A percentile compares a stretch with the other conserved stretches of the same genome.
Evolutionary conservation across 192 early-diverging fungal genomes (phyloP).

Genomic region (Podila epicladia): DNA sequence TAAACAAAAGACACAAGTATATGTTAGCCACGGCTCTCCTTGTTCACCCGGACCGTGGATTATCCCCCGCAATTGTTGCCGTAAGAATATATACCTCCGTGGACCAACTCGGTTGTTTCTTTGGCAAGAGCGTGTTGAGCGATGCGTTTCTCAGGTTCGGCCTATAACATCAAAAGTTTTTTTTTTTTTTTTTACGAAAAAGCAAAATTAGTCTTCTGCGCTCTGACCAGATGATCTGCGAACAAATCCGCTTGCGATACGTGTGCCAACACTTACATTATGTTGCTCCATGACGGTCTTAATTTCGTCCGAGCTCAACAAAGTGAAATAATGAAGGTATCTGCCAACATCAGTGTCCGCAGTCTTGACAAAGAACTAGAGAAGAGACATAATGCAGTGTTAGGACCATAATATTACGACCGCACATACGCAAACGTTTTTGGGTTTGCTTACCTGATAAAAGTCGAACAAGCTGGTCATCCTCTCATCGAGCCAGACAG

Average conservation of each 20-base stretch:
- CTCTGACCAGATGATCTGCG: not conserved
- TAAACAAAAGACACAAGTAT: not conserved
- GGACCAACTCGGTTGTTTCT: constrained; percentile 91
- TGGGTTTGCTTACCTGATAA: constrained; percentile 77
- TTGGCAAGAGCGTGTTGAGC: constrained; percentile 83
- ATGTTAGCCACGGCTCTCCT: too few species aligned
- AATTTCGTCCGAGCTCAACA: constrained; percentile 74
- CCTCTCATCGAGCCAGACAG: constrained; percentile 88
- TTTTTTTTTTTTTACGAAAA: too few species aligned
- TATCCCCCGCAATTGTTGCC: not conserved
- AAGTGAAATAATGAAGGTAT: constrained; percentile 85
- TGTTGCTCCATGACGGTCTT: constrained; percentile 69
- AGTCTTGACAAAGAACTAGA: constrained; percentile 86
- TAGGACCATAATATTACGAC: not conserved
- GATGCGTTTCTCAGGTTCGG: constrained; percentile 70
- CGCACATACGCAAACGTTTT: not conserved
- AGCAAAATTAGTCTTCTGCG: not conserved
- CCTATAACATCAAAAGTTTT: constrained; percentile 12
- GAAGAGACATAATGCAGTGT: not conserved
- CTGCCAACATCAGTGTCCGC: constrained; percentile 81
- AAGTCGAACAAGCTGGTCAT: constrained; percentile 88
- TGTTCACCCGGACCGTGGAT: too few species aligned
- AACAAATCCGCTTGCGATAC: not conserved
- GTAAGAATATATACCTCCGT: constrained; percentile 66
- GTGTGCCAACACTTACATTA: constrained; percentile 50